Evolutionary conservation across 495 filamentous ascomycete genomes (phyloP).

Genomic region (Xylaria venustula): DNA sequence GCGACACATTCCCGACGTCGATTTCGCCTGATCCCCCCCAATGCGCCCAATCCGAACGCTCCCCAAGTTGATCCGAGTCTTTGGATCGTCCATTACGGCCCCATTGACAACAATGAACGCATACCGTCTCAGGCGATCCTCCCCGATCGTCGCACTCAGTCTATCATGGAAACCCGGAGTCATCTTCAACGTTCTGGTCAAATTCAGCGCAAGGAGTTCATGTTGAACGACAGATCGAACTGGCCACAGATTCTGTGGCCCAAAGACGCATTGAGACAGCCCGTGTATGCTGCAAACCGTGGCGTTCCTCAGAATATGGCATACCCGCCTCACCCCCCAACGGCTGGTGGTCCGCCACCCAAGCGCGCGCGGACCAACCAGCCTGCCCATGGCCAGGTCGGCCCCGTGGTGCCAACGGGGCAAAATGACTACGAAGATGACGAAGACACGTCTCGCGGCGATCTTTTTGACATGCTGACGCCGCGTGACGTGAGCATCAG

Average conservation of each 20-base stretch:
- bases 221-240: constrained; percentile 80
- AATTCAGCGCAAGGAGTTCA: constrained; percentile 87
- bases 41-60: constrained; percentile 56
- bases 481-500: constrained; percentile 82
- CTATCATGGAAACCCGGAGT: constrained; percentile 59
- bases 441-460: constrained; percentile 80
- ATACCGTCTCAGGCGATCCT: constrained; percentile 65
- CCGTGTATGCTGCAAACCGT: constrained; percentile 38
- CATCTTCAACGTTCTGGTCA: constrained; percentile 76
- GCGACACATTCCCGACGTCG: constrained; percentile 75
- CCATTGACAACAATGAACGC: constrained; percentile 67
- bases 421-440: constrained; percentile 72
- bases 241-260: constrained; percentile 86
- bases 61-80: constrained; percentile 73
- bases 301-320: constrained; percentile 50
- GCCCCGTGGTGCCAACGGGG: constrained; percentile 27
- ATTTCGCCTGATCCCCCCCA: constrained; percentile 73
- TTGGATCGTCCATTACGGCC: constrained; percentile 92
- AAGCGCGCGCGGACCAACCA: constrained; percentile 42
- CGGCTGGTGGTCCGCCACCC: constrained; percentile 41
- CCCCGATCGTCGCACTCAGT: constrained; percentile 54
- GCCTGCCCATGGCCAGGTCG: constrained; percentile 24
- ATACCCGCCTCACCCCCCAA: constrained; percentile 47
- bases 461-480: constrained; percentile 82
- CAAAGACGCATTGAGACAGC: constrained; percentile 40